Conservation (phyloP, 371 early-diverging fungal genomes). For the Massospora cicadina region DNA sequence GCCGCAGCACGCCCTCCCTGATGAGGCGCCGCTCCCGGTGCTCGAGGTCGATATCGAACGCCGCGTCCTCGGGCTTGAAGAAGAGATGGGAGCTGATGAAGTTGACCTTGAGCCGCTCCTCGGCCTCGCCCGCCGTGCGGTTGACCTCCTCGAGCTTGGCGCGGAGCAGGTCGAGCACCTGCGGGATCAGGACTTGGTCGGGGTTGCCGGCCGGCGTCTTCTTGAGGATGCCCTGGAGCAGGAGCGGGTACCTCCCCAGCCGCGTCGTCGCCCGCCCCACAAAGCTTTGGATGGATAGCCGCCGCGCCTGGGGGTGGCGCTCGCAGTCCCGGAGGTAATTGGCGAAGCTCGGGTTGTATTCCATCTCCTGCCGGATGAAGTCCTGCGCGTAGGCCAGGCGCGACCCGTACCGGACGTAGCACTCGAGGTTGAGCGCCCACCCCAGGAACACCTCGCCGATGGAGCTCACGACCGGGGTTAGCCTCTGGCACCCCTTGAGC, state of each 20-base stretch:
- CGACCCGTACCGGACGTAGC: constrained; percentile 73
- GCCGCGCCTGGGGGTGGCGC: constrained; percentile 55
- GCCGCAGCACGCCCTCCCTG: neutral
- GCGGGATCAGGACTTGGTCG: constrained; percentile 40
- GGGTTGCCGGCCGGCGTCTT: constrained; percentile 62
- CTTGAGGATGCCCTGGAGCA: constrained; percentile 65
- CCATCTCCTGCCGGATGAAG: constrained; percentile 60
- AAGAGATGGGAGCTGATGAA: neutral
- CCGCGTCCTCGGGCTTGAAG: constrained; percentile 7
- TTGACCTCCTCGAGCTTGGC: constrained; percentile 26
- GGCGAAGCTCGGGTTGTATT: constrained; percentile 40
- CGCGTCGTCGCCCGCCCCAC: constrained; percentile 72
- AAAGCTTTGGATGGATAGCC: constrained; percentile 62
- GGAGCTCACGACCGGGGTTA: constrained; percentile 42
- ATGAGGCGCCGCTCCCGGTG: neutral
- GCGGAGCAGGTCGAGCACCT: constrained; percentile 39
- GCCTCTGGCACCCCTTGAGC: constrained; percentile 47
- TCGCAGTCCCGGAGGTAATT: constrained; percentile 32
- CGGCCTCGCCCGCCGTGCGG: constrained; percentile 4
- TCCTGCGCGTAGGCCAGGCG: constrained; percentile 70
- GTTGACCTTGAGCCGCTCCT: constrained; percentile 1
- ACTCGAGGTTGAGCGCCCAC: constrained; percentile 47
- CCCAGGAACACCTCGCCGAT: constrained; percentile 71
- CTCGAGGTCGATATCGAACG: neutral
- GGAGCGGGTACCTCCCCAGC: constrained; percentile 70